Base-by-base conservation (phyloP, 225 moss, liverwort and hornwort genomes). In the Asterella californica region DNA sequence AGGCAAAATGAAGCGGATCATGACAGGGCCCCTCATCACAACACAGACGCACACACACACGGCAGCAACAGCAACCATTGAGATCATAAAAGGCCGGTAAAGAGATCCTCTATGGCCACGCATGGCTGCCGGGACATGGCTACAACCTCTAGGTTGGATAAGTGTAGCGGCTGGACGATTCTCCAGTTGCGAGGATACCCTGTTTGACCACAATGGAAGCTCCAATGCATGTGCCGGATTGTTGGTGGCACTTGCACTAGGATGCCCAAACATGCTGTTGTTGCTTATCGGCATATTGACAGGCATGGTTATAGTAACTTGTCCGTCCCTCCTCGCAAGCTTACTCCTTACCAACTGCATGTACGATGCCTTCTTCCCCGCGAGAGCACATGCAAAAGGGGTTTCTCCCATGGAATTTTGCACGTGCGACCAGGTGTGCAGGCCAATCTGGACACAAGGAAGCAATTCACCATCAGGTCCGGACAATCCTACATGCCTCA, bases 1-100 rank as follows among this genome's bases (percentile, higher is more conserved):
- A 17, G 59, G 59, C 45, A 87, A 24, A 69, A 84, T 67, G 77
- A 70, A 77, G 34, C 45, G 55, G 63, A 87, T 54, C 36, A 54
- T 75, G 70, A 90, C 92, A 19, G 88, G 78, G 9, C 88, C 87
- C 72, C 86, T 88, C 86, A 93, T 78, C 29, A 94, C 83, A 79
- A 94, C 79, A 81, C 94, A 99, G 46, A 89, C 91, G 53, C 92
- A 92, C 54, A 99, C 93, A 62, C 95, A 99, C 27, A 99, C 83
- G 77, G 85, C 89, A 55, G 97, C 97, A 71, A 94, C 69, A 34
- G 92, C 88, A 87, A 99, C 87, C 59, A 99, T 92, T 68, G 93
- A 95, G 72, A 93, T 76, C 92, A 91, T 88, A 72, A 93, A 99
- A 2, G 94, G 91, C 82, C 87, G 88, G 83, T 86, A 85, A 27